Evolutionary conservation across 352 stramenopile genomes (phyloP), one percentile per base, ranked within the genome.

Genomic region (Phytophthora podocarpi): DNA sequence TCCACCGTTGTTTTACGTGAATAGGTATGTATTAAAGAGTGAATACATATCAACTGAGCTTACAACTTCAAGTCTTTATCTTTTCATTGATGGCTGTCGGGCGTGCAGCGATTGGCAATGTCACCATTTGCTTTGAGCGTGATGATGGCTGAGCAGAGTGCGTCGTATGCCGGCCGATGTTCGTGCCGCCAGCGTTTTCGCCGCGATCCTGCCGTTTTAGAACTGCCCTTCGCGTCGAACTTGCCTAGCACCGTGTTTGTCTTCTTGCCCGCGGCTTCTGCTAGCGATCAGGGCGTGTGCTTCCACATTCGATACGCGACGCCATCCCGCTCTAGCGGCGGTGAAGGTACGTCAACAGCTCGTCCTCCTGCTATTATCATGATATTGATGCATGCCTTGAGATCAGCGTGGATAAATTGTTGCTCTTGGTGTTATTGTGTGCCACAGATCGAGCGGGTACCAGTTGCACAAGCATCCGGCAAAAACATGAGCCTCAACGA

Each of bases 251-350:
- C 42, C 11, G 28, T 26, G 20, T 60, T 67, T 1, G 34, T 31
- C 31, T 49, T 43, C 31, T 23, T 52, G 42, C 52, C 49, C 5
- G 61, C 27, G 3, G 48, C 36, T 21, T 67, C 15, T 1, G 59
- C 21, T 3, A 57, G 41, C 32, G 49, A 39, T 49, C 59, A 60
- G 16, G 52, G n/a, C 18, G 20, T 28, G 32, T 56, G 42, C 43
- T 61, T 67, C 59, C 49, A 56, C 15, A 43, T 39, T n/a, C 39
- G 46, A 40, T 55, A 50, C 11, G 49, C 20, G 10, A 37, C 15
- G 11, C 16, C 15, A 31, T 39, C 49, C 1, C 15, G 41, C 15
- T 55, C 18, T 6, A 55, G 15, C 3, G 41, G 39, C 9, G n/a
- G 9, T 3, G 4, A 21, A 32, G 41, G 53, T 53, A 62, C 11